Evolutionary conservation across 2,329 filamentous ascomycete genomes (phyloP).

Genomic region (Alternaria burnsii): DNA sequence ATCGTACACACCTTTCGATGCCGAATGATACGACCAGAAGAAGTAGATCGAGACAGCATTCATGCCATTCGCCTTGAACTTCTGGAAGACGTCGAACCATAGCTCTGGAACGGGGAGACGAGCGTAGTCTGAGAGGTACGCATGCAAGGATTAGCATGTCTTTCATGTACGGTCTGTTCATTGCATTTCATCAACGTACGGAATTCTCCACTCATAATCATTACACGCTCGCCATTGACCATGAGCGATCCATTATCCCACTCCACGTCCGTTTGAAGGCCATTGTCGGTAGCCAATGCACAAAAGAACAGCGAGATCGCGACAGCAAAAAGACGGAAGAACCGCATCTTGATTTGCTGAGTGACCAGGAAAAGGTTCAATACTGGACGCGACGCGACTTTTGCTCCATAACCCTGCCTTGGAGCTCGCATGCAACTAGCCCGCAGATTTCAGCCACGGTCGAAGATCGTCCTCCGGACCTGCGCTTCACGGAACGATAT

Average conservation of each 20-base stretch:
- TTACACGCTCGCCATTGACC: slow-evolving; percentile 59
- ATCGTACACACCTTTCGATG: slow-evolving; percentile 57
- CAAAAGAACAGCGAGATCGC: slow-evolving; percentile 19
- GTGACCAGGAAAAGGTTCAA: neutral
- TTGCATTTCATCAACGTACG: slow-evolving; percentile 25
- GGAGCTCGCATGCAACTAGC: neutral
- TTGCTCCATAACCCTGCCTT: neutral
- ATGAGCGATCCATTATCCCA: slow-evolving; percentile 64
- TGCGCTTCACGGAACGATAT: slow-evolving; percentile 6
- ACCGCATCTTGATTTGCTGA: slow-evolving; percentile 15
- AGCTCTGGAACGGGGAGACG: slow-evolving; percentile 63
- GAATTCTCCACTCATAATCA: slow-evolving; percentile 62
- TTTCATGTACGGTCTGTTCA: neutral
- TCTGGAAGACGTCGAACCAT: slow-evolving; percentile 64
- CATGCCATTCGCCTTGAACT: slow-evolving; percentile 62
- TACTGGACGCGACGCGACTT: neutral
- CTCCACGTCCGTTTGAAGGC: slow-evolving; percentile 51
- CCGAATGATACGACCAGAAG: slow-evolving; percentile 61
- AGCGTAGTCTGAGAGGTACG: slow-evolving; percentile 52
- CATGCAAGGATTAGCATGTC: neutral
- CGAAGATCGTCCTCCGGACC: neutral
- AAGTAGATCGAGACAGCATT: slow-evolving; percentile 62
- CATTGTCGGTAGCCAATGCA: slow-evolving; percentile 37
- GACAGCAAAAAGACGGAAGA: slow-evolving; percentile 16
- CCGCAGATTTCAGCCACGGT: neutral